Percentiles rank a stretch among this genome's conserved stretches.
Conservation (phyloP, 495 filamentous ascomycete species). For the Cryomyces antarcticus region DNA sequence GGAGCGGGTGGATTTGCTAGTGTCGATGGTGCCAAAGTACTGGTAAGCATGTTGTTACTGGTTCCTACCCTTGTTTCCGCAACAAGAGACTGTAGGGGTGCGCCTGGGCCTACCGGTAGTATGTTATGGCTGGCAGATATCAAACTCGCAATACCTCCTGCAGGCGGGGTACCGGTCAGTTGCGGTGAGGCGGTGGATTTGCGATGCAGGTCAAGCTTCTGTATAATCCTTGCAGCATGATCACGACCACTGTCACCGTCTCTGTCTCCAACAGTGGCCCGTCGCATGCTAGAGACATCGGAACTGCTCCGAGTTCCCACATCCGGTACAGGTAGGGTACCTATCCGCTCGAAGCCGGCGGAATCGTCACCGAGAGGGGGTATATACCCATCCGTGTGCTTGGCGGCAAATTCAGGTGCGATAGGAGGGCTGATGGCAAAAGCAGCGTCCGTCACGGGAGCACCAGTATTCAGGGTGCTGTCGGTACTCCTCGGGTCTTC, state of each 20-base stretch:
- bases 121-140: conserved; percentile 69
- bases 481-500: conserved; percentile 51
- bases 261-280: conserved; percentile 28
- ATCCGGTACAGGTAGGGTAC: conserved; percentile 47
- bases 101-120: conserved; percentile 30
- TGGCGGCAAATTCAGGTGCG: conserved; percentile 74
- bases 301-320: conserved; percentile 43
- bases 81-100: conserved; percentile 12
- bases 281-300: conserved; percentile 35
- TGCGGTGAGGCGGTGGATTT: conserved; percentile 37
- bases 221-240: conserved; percentile 71
- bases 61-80: conserved; percentile 21
- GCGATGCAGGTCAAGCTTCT: conserved; percentile 78
- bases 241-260: conserved; percentile 48
- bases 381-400: conserved; percentile 45
- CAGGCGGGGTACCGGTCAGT: conserved; percentile 10
- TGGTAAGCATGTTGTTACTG: conserved; percentile 26
- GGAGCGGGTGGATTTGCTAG: conserved; percentile 69
- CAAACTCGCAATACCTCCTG: conserved; percentile 65
- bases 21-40: conserved; percentile 62
- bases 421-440: conserved; percentile 81
- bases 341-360: conserved; percentile 32
- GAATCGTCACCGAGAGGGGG: conserved; percentile 35
- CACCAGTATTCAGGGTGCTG: conserved; percentile 31
- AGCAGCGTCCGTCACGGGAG: conserved; percentile 45